Evolutionary conservation across 257 asterid genomes (phyloP).

Genomic region (Rubia yunnanensis): DNA sequence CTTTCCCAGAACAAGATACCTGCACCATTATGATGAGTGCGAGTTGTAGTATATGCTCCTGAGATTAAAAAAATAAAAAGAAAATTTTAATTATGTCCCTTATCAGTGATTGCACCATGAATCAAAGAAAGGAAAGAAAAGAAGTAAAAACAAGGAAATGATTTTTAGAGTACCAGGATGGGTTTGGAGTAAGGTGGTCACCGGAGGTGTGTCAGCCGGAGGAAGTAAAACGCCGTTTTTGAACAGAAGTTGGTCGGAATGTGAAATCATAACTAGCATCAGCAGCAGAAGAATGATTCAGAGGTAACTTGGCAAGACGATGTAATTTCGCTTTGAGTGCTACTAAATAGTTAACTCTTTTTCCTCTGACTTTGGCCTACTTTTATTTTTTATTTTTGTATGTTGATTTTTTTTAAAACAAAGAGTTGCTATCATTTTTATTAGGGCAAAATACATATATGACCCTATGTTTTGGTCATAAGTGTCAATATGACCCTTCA

Average conservation of each 20-base stretch:
- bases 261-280: conserved; percentile 20
- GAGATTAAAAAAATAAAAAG: conserved; percentile 14
- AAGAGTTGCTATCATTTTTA: too few relatives aligned
- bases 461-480: too few relatives aligned
- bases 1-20: conserved; percentile 74
- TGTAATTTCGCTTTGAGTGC: too few relatives aligned
- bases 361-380: too few relatives aligned
- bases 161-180: conserved; percentile 36
- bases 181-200: conserved; percentile 62
- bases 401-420: too few relatives aligned
- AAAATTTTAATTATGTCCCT: background rate
- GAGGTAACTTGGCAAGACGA: too few relatives aligned
- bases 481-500: too few relatives aligned
- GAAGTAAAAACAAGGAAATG: background rate
- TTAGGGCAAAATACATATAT: too few relatives aligned
- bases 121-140: background rate
- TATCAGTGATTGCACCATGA: background rate
- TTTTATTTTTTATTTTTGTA: too few relatives aligned
- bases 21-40: conserved; percentile 66
- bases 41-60: conserved; percentile 97
- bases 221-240: conserved; percentile 51
- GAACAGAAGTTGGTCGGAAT: conserved; percentile 35
- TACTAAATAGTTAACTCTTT: too few relatives aligned
- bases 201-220: conserved; percentile 45
- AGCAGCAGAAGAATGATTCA: background rate